A percentile compares a stretch with the other conserved stretches of the same genome.
Conservation (phyloP, 306 rosid species). For the Begonia masoniana region DNA sequence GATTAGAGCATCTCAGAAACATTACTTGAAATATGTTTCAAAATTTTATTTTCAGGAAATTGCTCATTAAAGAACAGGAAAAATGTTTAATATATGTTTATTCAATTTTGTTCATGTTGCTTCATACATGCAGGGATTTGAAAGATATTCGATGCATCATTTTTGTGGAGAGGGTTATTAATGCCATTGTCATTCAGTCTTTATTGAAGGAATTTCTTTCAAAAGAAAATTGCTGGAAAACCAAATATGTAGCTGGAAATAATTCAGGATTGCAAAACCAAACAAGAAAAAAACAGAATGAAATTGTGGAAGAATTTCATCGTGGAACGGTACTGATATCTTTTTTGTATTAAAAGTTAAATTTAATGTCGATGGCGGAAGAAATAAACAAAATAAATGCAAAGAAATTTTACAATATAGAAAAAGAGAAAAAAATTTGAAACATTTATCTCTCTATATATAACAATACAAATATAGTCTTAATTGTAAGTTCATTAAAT, state of each 20-base stretch:
- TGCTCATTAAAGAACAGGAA: too few relatives aligned
- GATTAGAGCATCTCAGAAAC: too few relatives aligned
- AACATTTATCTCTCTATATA: not conserved
- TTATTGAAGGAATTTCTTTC: slow-evolving; percentile 52
- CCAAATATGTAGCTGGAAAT: slow-evolving; percentile 62
- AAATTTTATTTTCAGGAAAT: too few relatives aligned
- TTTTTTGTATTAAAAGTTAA: too few relatives aligned
- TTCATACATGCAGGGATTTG: slow-evolving; percentile 22
- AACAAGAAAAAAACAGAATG: slow-evolving; percentile 49
- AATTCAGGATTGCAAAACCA: slow-evolving; percentile 33
- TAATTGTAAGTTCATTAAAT: too few relatives aligned
- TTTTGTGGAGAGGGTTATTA: slow-evolving; percentile 67
- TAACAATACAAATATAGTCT: not conserved
- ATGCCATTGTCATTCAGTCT: slow-evolving; percentile 47
- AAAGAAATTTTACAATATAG: too few relatives aligned
- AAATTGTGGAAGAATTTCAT: slow-evolving; percentile 72
- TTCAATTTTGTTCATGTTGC: too few relatives aligned
- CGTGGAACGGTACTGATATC: slow-evolving; percentile 40
- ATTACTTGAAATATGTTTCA: too few relatives aligned
- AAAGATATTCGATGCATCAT: slow-evolving; percentile 69
- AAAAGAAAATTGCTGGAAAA: slow-evolving; percentile 50
- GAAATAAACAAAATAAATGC: too few relatives aligned
- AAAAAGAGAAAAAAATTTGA: too few relatives aligned
- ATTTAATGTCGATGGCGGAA: too few relatives aligned
- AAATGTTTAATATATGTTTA: too few relatives aligned